Evolutionary conservation across 1,139 yeast genomes (phyloP), one percentile per base, ranked within the genome.

Genomic region (Candida sp.): DNA sequence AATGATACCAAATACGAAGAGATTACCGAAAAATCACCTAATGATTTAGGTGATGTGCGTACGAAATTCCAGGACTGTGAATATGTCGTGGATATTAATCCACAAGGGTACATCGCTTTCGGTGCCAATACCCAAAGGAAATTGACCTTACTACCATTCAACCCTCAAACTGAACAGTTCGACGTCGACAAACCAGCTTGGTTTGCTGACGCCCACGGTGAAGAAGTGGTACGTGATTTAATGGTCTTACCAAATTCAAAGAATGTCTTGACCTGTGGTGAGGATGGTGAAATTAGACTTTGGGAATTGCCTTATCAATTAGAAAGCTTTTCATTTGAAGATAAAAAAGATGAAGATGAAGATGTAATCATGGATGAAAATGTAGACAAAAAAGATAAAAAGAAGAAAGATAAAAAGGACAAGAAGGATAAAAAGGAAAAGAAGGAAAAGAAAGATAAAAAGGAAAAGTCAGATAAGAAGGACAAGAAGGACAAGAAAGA

Each of bases 31-130:
- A 84, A 87, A 0, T 56, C 54, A 15, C 84, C 87, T 1, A 48
- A 63, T 1, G 93, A 85, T 32, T 74, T 84, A 53, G 97, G 96
- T 1, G 99, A 93, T 58, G 70, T 91, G 1, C 73, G 99, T 49
- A 63, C 68, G 5, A 36, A 56, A 4, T 89, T 96, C 95, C 74
- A 71, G 11, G 63, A 64, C 35, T 90, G 97, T 62, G 95, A 90
- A 53, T 93, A 93, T 54, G 95, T 91, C 4, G 80, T 89, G 5
- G 95, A 87, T 53, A 51, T 88, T 5, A 72, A 69, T 48, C 80
- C 85, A 0, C 35, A 38, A 4, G 90, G 90, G 1, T 87, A 73
- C 55, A 74, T 85, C 38, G 82, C 87, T 0, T 78, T 78, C 40
- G 97, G 97, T 1, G 79, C 87, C 27, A 82, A 80, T 48, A 69